Base-by-base conservation (phyloP, 164 flowering plant genomes). In the Piper betle region DNA sequence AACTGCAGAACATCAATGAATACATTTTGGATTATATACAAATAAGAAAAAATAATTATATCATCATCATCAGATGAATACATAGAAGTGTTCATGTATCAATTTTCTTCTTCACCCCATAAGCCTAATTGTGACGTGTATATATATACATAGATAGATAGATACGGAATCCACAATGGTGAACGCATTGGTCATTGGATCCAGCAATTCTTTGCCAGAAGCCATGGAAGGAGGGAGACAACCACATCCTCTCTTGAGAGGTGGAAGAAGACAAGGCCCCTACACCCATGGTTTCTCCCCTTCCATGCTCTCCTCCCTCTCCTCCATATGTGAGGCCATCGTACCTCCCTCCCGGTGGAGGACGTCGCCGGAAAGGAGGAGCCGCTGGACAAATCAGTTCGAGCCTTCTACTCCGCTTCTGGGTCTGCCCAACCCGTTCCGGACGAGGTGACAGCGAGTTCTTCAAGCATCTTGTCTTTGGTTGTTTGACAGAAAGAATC, bases 381-480 rank as follows among this genome's bases (percentile, higher is more conserved):
- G 25, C 20, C 48, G n/a, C 55, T 33, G 6, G 42, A 52, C 63
- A 53, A 53, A 9, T 18, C 53, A 11, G 39, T 66, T 5, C 20
- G 16, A 17, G 52, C 55, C 55, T 67, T 67, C 65, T 67, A 43
- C 55, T 19, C 6, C 13, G 70, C 70, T 48, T 67, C 70, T 13
- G 70, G 70, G 4, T 61, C 65, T 57, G 52, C 55, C 37, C 6
- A 62, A 15, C 65, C 83, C 1, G 13, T 85, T n/a, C 83, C 87
- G 2, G 78, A 82, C 58, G 82, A 86, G 87, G 89, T 81, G 33
- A 25, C 33, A 2, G 33, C 33, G 41, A 39, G 33, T 19, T 15
- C 15, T n/a, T 55, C 38, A 9, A 3, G 4, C 33, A 5, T 11
- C 19, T 53, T 9, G 5, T 33, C 1, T 16, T 63, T 52, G 43